Evolutionary conservation across 176 grass and related monocot genomes (phyloP).

Genomic region (Thalia dealbata): DNA sequence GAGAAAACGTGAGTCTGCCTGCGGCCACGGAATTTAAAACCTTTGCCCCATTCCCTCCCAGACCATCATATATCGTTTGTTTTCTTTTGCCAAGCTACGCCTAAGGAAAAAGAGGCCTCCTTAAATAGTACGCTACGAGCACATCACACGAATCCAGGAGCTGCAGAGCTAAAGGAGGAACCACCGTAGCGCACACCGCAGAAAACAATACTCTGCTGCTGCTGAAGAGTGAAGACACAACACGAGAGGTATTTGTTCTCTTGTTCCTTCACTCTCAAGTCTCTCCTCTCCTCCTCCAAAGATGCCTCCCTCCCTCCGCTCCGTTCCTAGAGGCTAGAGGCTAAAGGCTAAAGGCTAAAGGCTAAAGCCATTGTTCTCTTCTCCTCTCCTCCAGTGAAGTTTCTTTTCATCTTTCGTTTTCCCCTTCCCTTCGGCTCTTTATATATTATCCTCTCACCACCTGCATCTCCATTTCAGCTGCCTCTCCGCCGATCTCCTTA

Average conservation of each 20-base stretch:
- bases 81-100: neutral
- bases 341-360: neutral
- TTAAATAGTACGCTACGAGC: neutral
- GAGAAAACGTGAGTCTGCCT: neutral
- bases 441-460: slow-evolving; percentile 30
- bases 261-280: slow-evolving; percentile 53
- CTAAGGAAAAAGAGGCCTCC: neutral
- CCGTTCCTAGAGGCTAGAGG: no score
- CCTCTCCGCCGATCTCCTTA: slow-evolving; percentile 7
- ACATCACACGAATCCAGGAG: neutral
- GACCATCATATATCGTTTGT: neutral
- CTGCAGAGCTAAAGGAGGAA: slow-evolving; percentile 28
- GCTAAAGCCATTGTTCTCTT: slow-evolving; percentile 22
- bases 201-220: no score
- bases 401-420: slow-evolving; percentile 27
- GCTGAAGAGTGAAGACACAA: neutral
- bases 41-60: neutral
- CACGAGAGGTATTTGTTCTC: neutral
- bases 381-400: slow-evolving; percentile 60
- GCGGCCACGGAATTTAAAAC: neutral
- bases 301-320: slow-evolving; percentile 1
- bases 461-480: no score
- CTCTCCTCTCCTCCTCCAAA: slow-evolving; percentile 21
- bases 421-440: slow-evolving; percentile 1
- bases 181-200: neutral